Base-by-base conservation (phyloP, 2,329 filamentous ascomycete genomes). In the Plenodomus lindquistii region DNA sequence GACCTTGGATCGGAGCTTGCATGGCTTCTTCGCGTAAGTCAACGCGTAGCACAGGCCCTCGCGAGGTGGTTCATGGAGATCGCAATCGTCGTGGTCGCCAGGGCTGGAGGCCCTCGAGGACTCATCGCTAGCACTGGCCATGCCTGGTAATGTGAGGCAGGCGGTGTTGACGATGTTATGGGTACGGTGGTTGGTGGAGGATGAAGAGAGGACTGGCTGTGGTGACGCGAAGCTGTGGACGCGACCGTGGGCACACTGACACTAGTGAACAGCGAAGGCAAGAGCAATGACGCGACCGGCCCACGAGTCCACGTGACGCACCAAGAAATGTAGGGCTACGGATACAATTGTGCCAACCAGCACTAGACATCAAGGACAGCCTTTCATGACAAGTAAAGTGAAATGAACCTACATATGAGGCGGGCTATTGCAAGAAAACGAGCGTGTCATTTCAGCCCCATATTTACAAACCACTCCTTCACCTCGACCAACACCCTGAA, bases 1-100 rank as follows among this genome's bases (percentile, higher is more conserved):
- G 18, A 47, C 13, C 3, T 39, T 35, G 15, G 39, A 50, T 15
- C 35, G 42, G 17, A 34, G 22, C 6, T 18, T 56, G 38, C 53
- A 56, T 1, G 17, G 36, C n/a, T 39, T 48, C 21, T 17, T 19
- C 15, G 37, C 18, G 10, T 38, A 42, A 5, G 50, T 54, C 8
- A 40, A 11, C 3, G 29, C 50, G 9, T 46, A 40, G 40, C 53
- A 54, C 6, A 44, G 21, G 3, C 35, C 37, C 10, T 37, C 29
- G 15, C 15, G n/a, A 0, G 35, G 10, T 38, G 43, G 42, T 22
- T 42, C 20, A n/a, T 56, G 53, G 17, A 29, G 43, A 3, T 20
- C 4, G 41, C 53, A 54, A 27, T 39, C n/a, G 20, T 45, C 22
- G 18, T 39, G 43, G 13, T 27, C 13, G 20, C n/a, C 4, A 3